Conservation (phyloP, 2,329 filamentous ascomycete genomes). For the Hymenoscyphus fraxineus region DNA sequence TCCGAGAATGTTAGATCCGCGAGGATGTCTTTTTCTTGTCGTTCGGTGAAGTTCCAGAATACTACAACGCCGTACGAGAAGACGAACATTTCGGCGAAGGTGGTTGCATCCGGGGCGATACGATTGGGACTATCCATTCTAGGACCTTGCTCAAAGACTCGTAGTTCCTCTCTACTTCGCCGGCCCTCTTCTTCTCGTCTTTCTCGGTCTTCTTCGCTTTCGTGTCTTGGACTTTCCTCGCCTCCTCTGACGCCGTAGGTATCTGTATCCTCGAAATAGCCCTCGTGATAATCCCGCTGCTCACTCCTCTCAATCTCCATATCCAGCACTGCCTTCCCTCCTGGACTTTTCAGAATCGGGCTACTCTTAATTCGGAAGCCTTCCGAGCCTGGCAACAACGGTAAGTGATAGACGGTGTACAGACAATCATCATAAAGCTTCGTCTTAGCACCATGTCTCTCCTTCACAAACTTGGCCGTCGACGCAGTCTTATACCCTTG, state of each 20-base stretch:
- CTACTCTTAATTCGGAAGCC: slow-evolving; percentile 87
- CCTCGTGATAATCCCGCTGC: slow-evolving; percentile 81
- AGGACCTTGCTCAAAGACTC: slow-evolving; percentile 36
- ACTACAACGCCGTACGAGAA: slow-evolving; percentile 97
- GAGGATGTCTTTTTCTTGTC: slow-evolving; percentile 93
- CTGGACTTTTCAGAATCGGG: slow-evolving; percentile 86
- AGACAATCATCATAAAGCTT: slow-evolving; percentile 98
- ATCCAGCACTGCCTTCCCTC: slow-evolving; percentile 87
- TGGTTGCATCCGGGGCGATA: slow-evolving; percentile 66
- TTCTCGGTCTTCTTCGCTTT: slow-evolving; percentile 35
- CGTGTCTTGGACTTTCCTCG: slow-evolving; percentile 44
- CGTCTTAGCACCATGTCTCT: slow-evolving; percentile 83
- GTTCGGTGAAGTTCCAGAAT: slow-evolving; percentile 97
- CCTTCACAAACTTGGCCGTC: slow-evolving; percentile 84
- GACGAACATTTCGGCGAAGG: slow-evolving; percentile 92
- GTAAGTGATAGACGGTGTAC: slow-evolving; percentile 92
- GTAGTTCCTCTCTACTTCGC: slow-evolving; percentile 36
- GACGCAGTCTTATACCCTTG: slow-evolving; percentile 87
- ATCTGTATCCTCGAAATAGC: slow-evolving; percentile 74
- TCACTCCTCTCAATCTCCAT: slow-evolving; percentile 96
- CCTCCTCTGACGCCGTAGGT: slow-evolving; percentile 47
- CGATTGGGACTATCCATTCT: slow-evolving; percentile 51
- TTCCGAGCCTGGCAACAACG: slow-evolving; percentile 77
- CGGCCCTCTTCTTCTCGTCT: slow-evolving; percentile 33
- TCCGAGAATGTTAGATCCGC: slow-evolving; percentile 90